A percentile compares a stretch with the other conserved stretches of the same genome.
These are phyloP conservation scores for Oidiodendron maius DNA, from an alignment of 495 filamentous ascomycete species.

Conservation along the genomic window DNA sequence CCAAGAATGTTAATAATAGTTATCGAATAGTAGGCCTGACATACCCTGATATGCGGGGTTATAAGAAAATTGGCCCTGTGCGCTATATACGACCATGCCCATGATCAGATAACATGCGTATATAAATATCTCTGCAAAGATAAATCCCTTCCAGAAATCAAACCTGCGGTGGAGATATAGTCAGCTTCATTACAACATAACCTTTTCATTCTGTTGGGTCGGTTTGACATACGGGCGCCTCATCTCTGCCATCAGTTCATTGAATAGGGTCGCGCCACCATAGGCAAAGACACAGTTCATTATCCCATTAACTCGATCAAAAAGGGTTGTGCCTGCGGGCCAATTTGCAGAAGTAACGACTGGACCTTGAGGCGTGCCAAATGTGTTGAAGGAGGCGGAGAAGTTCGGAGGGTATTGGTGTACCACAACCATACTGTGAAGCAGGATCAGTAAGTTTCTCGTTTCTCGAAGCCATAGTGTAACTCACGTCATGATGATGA, in stretches of 20 bases:
- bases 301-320: constrained; percentile 43
- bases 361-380: constrained; percentile 15
- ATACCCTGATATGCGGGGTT: constrained; percentile 42
- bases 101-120: constrained; percentile 44
- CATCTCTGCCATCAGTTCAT: constrained; percentile 63
- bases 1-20: not conserved
- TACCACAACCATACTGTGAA: constrained; percentile 40
- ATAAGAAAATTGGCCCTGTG: constrained; percentile 51
- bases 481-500: constrained; percentile 30
- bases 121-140: constrained; percentile 49
- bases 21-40: too few species aligned
- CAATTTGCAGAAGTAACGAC: constrained; percentile 21
- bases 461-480: not conserved
- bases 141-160: constrained; percentile 57
- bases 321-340: constrained; percentile 22
- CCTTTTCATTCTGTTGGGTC: too few species aligned
- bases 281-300: constrained; percentile 50
- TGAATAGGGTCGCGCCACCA: constrained; percentile 49
- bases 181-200: too few species aligned
- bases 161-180: constrained; percentile 32
- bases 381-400: constrained; percentile 20
- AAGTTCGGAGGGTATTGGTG: constrained; percentile 43
- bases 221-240: too few species aligned
- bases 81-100: constrained; percentile 45
- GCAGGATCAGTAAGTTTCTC: not conserved